phyloP scores from a whole-genome alignment of 257 asterid genomes.

The Lycium ferocissimum region DNA sequence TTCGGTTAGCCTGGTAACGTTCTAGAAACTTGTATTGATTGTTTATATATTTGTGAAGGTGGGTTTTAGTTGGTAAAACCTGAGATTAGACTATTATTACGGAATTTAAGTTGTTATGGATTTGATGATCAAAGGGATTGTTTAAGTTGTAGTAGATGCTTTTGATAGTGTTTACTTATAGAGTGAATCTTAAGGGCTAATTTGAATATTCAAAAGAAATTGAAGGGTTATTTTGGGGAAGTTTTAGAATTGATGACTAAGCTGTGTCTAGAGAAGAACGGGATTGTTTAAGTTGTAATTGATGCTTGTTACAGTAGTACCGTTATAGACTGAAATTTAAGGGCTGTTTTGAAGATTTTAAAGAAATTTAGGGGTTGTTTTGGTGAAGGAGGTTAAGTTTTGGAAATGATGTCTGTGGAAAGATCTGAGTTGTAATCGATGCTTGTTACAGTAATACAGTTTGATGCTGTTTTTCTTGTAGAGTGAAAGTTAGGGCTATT shows the following conservation, averaged over 20 bases:
- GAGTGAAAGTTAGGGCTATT: neutral
- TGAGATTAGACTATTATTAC: neutral
- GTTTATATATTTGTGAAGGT: neutral
- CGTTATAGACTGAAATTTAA: no score
- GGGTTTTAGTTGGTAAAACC: neutral
- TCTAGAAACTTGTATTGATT: neutral
- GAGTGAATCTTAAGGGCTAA: neutral
- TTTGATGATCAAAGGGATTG: neutral
- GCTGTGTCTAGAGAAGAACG: neutral
- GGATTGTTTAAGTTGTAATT: neutral
- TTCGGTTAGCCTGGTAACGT: neutral
- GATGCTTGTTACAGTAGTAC: neutral
- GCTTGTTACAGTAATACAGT: neutral
- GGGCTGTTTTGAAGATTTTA: neutral
- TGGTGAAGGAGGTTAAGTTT: conserved; percentile 29
- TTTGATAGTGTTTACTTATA: neutral
- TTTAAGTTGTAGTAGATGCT: conserved; percentile 1
- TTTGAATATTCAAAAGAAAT: neutral
- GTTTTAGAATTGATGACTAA: neutral
- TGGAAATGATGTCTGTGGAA: neutral
- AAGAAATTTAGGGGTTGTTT: neutral
- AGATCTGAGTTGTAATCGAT: neutral
- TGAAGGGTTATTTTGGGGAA: neutral
- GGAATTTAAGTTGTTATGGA: neutral
- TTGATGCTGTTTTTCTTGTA: neutral